Base-by-base conservation (phyloP, 2,329 filamentous ascomycete genomes). In the Sporothrix globosa region DNA sequence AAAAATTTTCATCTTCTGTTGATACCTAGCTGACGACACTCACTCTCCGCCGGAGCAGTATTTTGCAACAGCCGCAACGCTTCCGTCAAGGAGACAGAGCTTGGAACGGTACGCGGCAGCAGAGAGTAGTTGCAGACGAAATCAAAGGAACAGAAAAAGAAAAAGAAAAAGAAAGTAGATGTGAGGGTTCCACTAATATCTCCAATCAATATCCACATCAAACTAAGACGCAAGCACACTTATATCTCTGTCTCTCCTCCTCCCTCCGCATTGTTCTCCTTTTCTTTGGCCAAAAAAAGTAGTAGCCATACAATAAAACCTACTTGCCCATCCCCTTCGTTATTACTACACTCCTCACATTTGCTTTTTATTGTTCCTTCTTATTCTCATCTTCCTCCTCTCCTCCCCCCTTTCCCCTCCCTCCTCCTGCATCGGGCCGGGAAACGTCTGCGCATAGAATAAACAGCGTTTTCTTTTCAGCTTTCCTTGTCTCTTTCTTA, bases 161-260 rank as follows among this genome's bases (percentile, higher is more conserved):
- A 46, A 17, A 63, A 41, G 6, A 53, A 41, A 52, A 53, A 6
- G 54, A 7, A 66, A n/a, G 39, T 11, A 34, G 14, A 48, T 24
- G 30, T 48, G 19, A 60, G 34, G 65, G 46, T 69, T 69, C 67
- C 67, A 61, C 67, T 50, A 69, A 52, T 46, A 69, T 60, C 54
- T 63, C 44, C 54, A 58, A 63, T 50, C 27, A 30, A 63, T 69
- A 61, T 69, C 67, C 67, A 63, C 54, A 60, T 46, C 67, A 39
- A 50, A 50, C 54, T 48, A 60, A 52, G 54, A 54, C 24, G 34
- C 44, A 41, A 67, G 30, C 63, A 65, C 63, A 54, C 30, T 60
- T 68, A 68, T 58, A 48, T 60, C 50, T 48, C 53, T 44, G 27
- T 10, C 46, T 17, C 24, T 52, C 41, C 17, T 24, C 41, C 53